A percentile compares a stretch with the other conserved stretches of the same genome.
Conservation (phyloP, 2,329 filamentous ascomycete species). For the Penicillium rolfsii region DNA sequence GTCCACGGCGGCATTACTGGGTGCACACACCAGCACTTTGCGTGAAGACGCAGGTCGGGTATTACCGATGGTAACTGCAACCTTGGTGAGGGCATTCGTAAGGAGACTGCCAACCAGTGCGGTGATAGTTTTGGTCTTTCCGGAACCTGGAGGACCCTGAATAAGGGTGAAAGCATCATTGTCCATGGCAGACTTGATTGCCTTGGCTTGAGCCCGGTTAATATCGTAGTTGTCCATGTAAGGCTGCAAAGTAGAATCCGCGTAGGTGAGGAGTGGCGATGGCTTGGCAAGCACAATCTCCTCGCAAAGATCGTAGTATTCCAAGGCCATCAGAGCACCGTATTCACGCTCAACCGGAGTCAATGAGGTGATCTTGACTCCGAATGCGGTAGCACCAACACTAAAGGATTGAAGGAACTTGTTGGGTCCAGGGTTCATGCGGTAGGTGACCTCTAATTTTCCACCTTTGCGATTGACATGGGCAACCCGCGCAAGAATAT, state of each 20-base stretch:
- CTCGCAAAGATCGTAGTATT: constrained; percentile 94
- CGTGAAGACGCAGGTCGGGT: constrained; percentile 54
- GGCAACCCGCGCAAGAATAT: constrained; percentile 85
- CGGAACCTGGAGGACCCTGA: constrained; percentile 93
- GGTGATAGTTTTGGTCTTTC: constrained; percentile 97
- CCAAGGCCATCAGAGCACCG: constrained; percentile 83
- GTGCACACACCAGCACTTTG: constrained; percentile 95
- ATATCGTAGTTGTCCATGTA: constrained; percentile 78
- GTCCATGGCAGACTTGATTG: constrained; percentile 86
- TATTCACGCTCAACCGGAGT: constrained; percentile 95
- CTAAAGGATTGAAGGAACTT: constrained; percentile 67
- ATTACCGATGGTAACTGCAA: constrained; percentile 53
- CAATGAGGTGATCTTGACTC: constrained; percentile 86
- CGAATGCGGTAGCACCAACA: constrained; percentile 71
- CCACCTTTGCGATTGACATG: constrained; percentile 80
- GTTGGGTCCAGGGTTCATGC: constrained; percentile 67
- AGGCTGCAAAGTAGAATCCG: constrained; percentile 69
- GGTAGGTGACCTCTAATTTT: constrained; percentile 81
- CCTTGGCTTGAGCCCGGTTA: constrained; percentile 86
- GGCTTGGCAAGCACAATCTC: constrained; percentile 89
- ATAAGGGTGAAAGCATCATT: constrained; percentile 98
- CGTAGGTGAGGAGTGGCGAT: constrained; percentile 82
- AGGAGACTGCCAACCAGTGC: constrained; percentile 91
- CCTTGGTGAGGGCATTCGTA: constrained; percentile 59
- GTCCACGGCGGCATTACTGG: constrained; percentile 96